These are phyloP conservation scores for Monosporascus sp. DNA, from an alignment of 2,329 filamentous ascomycete genomes.

Conservation along the genomic window DNA sequence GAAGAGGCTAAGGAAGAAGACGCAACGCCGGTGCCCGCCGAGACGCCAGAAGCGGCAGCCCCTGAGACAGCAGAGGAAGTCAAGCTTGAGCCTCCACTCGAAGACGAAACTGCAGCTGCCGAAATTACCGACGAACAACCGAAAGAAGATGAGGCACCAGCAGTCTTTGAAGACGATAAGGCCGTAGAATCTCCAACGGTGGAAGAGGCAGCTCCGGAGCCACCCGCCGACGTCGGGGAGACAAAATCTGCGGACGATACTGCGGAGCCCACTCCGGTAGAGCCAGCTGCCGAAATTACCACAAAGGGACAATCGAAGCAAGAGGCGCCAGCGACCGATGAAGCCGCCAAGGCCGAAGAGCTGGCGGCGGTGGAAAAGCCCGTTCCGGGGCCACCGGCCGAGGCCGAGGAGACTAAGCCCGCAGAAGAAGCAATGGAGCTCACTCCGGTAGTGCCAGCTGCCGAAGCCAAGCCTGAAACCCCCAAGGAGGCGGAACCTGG, in stretches of 20 bases:
- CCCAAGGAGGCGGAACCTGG: not conserved
- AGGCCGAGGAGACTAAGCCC: not conserved
- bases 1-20: not conserved
- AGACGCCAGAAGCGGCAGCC: not conserved
- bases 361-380: not conserved
- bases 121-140: not conserved
- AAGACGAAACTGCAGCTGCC: not conserved
- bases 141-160: not conserved
- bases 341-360: constrained; percentile 2
- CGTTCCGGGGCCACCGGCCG: not conserved
- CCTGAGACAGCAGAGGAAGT: not conserved
- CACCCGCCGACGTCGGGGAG: not conserved
- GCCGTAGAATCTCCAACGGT: not conserved
- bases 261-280: not conserved
- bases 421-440: not conserved
- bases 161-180: not conserved
- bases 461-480: not conserved
- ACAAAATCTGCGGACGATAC: not conserved
- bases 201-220: not conserved
- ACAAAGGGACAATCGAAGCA: not conserved
- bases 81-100: not conserved
- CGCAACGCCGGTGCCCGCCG: not conserved
- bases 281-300: not conserved
- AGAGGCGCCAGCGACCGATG: constrained; percentile 3
- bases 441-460: not conserved